Evolutionary conservation across 148 eudicot genomes (phyloP).

Genomic region (Tetragonia tetragonoides): DNA sequence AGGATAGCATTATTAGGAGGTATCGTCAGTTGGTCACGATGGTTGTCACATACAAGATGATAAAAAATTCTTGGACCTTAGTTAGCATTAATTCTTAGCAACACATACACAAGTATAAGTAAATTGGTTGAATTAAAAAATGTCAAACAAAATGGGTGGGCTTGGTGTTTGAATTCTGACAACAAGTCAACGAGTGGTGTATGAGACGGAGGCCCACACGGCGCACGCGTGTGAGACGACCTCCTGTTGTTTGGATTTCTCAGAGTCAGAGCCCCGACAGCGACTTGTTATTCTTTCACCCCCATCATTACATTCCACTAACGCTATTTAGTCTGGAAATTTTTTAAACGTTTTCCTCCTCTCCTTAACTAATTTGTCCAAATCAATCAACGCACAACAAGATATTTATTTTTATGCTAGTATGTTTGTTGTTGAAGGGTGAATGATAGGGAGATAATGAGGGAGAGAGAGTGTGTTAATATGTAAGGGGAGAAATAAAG

Average conservation of each 20-base stretch:
- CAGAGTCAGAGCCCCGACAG: conserved; percentile 24
- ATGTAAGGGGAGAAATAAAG: not conserved
- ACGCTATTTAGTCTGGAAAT: not conserved
- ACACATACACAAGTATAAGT: no score
- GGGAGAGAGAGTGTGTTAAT: not conserved
- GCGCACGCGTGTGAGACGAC: conserved; percentile 22
- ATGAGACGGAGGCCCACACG: conserved; percentile 23
- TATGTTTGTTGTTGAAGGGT: not conserved
- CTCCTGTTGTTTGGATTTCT: not conserved
- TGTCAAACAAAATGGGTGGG: no score
- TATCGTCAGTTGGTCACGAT: no score
- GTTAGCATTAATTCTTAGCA: no score
- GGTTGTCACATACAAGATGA: no score
- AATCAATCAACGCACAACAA: not conserved
- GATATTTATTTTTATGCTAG: not conserved
- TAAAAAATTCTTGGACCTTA: no score
- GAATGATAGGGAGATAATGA: not conserved
- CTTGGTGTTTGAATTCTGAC: no score
- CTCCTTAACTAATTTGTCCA: conserved; percentile 5
- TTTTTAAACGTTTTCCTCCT: not conserved
- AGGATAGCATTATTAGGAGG: no score
- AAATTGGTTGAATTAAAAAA: no score
- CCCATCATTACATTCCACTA: conserved; percentile 9
- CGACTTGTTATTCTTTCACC: conserved; percentile 15
- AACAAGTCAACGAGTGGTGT: no score